Base-by-base conservation (phyloP, 2,329 filamentous ascomycete genomes). In the Furcasterigmium sp. region DNA sequence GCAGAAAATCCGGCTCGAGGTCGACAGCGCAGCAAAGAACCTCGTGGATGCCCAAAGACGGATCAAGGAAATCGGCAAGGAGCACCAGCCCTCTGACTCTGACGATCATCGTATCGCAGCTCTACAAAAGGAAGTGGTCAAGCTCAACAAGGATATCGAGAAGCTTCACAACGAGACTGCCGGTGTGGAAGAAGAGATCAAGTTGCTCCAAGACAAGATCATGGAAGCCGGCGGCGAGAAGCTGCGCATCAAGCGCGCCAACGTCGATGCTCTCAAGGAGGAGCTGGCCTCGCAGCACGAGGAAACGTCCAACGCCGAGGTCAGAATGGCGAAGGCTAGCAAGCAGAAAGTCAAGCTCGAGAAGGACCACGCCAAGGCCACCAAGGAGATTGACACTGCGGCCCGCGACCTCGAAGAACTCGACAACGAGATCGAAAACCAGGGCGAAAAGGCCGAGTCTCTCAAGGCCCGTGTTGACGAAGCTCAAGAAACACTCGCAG, bases 211-310 rank as follows among this genome's bases (percentile, higher is more conserved):
- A 60, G 85, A 93, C 74, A 95, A 91, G 72, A 98, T 98, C 57
- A 97, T 98, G 93, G 85, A 96, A 64, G 85, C 95, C 50, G 93
- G 93, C 58, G 93, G 93, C 65, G 90, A 97, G 56, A 90, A 88
- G 65, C 80, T 98, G 15, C 84, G 93, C 43, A 80, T 84, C 15
- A 91, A 98, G 61, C 91, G 93, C 54, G 83, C 88, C 48, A 94
- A 87, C 70, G 90, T 98, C 26, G 91, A 97, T 59, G 78, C 83
- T 7, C 71, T 94, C 50, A 95, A 94, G 61, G 86, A 90, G 55
- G 84, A 95, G 59, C 90, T 97, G 44, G 73, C 84, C 38, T 80
- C 83, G 11, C 76, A 94, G 47, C 84, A 80, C 41, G 91, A 97
- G 51, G 84, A 88, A 49, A 82, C 88, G 29, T 94, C 90, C 4